These are phyloP conservation scores for Microsporum canis DNA, from an alignment of 2,329 filamentous ascomycete species.

Conservation along the genomic window DNA sequence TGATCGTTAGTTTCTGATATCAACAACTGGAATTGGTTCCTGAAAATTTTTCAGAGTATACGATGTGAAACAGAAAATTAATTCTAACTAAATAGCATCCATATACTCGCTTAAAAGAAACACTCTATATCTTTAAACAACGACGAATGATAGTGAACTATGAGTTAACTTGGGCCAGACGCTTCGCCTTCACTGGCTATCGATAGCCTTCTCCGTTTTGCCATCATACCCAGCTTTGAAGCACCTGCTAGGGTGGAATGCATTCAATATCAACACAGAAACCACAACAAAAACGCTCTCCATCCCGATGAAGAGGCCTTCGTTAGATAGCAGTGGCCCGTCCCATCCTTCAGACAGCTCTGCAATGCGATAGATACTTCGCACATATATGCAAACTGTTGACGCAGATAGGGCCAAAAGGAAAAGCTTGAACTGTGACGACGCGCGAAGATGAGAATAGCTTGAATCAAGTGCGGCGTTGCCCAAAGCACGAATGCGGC, in stretches of 20 bases:
- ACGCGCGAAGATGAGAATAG: constrained; percentile 19
- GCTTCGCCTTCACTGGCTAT: not conserved
- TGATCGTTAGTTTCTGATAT: too few relatives aligned
- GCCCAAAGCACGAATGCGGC: constrained; percentile 5
- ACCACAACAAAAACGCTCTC: constrained; percentile 34
- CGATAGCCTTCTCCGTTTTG: not conserved
- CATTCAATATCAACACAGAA: constrained; percentile 29
- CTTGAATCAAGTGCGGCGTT: constrained; percentile 8
- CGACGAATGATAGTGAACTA: too few relatives aligned
- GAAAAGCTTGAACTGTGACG: constrained; percentile 24
- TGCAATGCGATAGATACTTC: constrained; percentile 54
- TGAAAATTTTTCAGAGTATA: too few relatives aligned
- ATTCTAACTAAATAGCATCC: too few relatives aligned
- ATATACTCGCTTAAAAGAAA: too few relatives aligned
- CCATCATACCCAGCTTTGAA: constrained; percentile 9
- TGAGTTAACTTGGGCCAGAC: not conserved
- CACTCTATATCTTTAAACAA: too few relatives aligned
- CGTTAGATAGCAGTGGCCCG: constrained; percentile 45
- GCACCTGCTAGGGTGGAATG: constrained; percentile 36
- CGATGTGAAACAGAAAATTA: too few relatives aligned
- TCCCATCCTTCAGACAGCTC: constrained; percentile 55
- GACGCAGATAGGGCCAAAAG: constrained; percentile 36
- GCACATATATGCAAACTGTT: constrained; percentile 52
- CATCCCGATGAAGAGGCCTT: constrained; percentile 48
- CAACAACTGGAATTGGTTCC: too few relatives aligned